These are phyloP conservation scores for Thelephora aurantiotincta DNA, from an alignment of 768 basidiomycete genomes.

Conservation along the genomic window DNA sequence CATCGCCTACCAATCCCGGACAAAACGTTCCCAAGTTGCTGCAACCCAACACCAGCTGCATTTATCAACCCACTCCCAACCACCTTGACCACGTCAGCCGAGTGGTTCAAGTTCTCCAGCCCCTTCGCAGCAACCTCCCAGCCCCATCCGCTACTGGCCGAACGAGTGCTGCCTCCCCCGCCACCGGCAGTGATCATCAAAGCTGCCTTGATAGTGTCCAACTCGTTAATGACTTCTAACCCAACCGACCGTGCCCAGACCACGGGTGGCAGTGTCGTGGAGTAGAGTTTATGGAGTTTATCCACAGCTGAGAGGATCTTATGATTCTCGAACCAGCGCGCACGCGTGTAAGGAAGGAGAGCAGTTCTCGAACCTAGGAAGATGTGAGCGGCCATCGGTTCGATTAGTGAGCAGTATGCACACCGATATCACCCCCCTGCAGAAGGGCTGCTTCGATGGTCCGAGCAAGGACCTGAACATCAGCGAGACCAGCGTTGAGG, in stretches of 20 bases:
- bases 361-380: slow-evolving; percentile 56
- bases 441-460: slow-evolving; percentile 43
- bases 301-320: slow-evolving; percentile 73
- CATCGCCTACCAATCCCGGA: background rate
- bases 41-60: slow-evolving; percentile 16
- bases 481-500: slow-evolving; percentile 84
- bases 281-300: slow-evolving; percentile 82
- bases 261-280: slow-evolving; percentile 45
- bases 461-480: slow-evolving; percentile 59
- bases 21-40: slow-evolving; percentile 10
- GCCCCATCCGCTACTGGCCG: background rate
- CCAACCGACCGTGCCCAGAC: slow-evolving; percentile 86
- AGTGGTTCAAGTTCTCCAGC: slow-evolving; percentile 27
- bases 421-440: slow-evolving; percentile 76
- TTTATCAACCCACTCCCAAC: slow-evolving; percentile 15
- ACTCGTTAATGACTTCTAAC: slow-evolving; percentile 82
- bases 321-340: slow-evolving; percentile 81
- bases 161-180: slow-evolving; percentile 1
- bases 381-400: background rate
- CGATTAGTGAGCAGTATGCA: slow-evolving; percentile 11
- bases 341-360: slow-evolving; percentile 62
- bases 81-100: slow-evolving; percentile 18
- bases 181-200: slow-evolving; percentile 75
- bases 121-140: slow-evolving; percentile 24
- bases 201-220: slow-evolving; percentile 68